phyloP scores from a whole-genome alignment of 2,329 filamentous ascomycete species.

The Geoglossum cookeanum region DNA sequence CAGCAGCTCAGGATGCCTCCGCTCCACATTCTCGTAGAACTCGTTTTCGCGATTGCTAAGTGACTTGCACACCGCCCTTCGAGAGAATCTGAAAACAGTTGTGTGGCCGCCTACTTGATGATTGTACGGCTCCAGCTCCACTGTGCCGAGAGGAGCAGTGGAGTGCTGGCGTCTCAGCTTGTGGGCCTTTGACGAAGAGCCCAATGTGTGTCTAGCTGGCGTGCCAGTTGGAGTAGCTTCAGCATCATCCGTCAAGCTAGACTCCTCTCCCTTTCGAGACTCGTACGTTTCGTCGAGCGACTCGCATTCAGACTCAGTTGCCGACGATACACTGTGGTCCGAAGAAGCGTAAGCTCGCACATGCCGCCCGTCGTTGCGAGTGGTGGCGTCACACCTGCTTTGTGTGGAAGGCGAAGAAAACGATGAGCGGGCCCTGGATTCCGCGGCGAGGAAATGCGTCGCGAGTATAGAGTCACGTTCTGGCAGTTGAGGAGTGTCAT shows the following conservation, averaged over 20 bases:
- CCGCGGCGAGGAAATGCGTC: constrained; percentile 36
- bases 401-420: constrained; percentile 19
- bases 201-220: constrained; percentile 16
- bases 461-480: constrained; percentile 46
- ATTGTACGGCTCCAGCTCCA: constrained; percentile 89
- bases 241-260: constrained; percentile 34
- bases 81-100: constrained; percentile 88
- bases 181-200: constrained; percentile 7
- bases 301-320: constrained; percentile 25
- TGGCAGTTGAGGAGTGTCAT: constrained; percentile 29
- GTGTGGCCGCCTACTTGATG: constrained; percentile 97
- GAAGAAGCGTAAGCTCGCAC: neutral
- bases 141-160: constrained; percentile 57
- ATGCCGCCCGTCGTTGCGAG: constrained; percentile 15
- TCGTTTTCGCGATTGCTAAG: constrained; percentile 96
- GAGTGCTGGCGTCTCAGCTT: constrained; percentile 17
- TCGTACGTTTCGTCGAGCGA: constrained; percentile 24
- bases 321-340: constrained; percentile 9
- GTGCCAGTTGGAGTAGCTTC: constrained; percentile 15
- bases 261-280: constrained; percentile 30
- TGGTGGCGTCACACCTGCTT: constrained; percentile 17
- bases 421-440: constrained; percentile 24
- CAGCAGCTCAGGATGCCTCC: constrained; percentile 71
- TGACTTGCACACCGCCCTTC: constrained; percentile 90
- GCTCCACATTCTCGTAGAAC: constrained; percentile 94